Base-by-base conservation (phyloP, 257 asterid genomes). In the Ehretia macrophylla region DNA sequence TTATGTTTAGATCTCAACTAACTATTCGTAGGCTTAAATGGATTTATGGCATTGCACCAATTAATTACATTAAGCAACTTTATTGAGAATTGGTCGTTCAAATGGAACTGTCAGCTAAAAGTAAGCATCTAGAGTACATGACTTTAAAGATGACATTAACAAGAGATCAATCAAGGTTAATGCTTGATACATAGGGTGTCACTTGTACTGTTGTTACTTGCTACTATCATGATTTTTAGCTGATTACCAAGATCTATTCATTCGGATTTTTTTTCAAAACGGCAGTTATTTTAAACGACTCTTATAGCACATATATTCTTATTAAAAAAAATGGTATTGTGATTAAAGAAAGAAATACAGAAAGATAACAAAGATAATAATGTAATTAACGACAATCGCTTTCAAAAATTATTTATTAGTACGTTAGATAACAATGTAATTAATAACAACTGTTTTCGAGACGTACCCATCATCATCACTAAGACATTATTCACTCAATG, bases 61-160 rank as follows among this genome's bases (percentile, higher is more conserved):
- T 42, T 42, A 42, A 11, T 42, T 42, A 11, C 11, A 42, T 42
- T 4, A 42, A 42, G 11, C 47, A 42, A 42, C 47, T 2, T 10
- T 42, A 2, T 10, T 42, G 16, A 2, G 47, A 42, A 42, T 42
- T 42, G 47, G 47, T 42, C 5, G 47, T 42, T 42, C 1, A 42
- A 42, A 42, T 42, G 47, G 8, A 42, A 42, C 16, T 42, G 47
- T 42, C 47, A 42, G 16, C 47, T 10, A 42, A 42, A 10, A 42
- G 4, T 42, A 2, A 42, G 47, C 47, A 42, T 42, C 47, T 42
- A 10, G 16, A 10, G 12, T 42, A 2, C 14, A 42, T 42, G 47
- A 13, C 17, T 14, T 44, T 8, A 32, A 58, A 51, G 58, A 62
- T 62, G 50, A 60, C 48, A 39, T 60, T 60, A 16, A 51, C 54